Percentiles rank a stretch among this genome's conserved stretches.
These are phyloP conservation scores for Penicillium malachiteum DNA, from an alignment of 495 filamentous ascomycete genomes.

Conservation along the genomic window DNA sequence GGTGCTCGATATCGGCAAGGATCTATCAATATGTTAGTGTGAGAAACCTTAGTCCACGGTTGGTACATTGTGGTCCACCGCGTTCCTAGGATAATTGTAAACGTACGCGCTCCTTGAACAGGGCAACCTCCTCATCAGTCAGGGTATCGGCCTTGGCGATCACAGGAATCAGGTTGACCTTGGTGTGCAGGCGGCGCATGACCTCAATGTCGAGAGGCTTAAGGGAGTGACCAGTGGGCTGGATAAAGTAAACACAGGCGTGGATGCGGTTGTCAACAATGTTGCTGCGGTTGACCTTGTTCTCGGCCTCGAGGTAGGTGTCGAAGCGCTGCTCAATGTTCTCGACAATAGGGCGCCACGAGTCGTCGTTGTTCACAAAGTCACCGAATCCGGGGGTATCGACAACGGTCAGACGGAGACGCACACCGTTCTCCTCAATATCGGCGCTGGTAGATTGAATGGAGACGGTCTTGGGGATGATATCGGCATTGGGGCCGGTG, in stretches of 20 bases:
- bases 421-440: conserved; percentile 98
- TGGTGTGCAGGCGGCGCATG: conserved; percentile 98
- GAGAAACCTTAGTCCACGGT: too few relatives aligned
- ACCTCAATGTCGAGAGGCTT: conserved; percentile 99
- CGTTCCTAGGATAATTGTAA: background rate
- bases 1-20: conserved; percentile 92
- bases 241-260: conserved; percentile 98
- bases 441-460: conserved; percentile 99
- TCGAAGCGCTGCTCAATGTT: conserved; percentile 99
- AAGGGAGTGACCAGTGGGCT: conserved; percentile 97
- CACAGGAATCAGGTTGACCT: conserved; percentile 99
- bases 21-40: conserved; percentile 57
- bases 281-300: conserved; percentile 99
- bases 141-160: conserved; percentile 98
- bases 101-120: conserved; percentile 92
- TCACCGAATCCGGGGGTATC: conserved; percentile 98
- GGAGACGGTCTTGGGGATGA: conserved; percentile 97
- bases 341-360: conserved; percentile 97
- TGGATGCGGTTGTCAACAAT: conserved; percentile 99
- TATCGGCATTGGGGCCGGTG: conserved; percentile 93
- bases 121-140: conserved; percentile 91
- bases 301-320: conserved; percentile 96
- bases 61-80: too few relatives aligned
- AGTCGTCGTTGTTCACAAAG: conserved; percentile 99
- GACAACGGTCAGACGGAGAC: conserved; percentile 93